Evolutionary conservation across 2,329 filamentous ascomycete species (phyloP).

Genomic region (Ustulina deusta): DNA sequence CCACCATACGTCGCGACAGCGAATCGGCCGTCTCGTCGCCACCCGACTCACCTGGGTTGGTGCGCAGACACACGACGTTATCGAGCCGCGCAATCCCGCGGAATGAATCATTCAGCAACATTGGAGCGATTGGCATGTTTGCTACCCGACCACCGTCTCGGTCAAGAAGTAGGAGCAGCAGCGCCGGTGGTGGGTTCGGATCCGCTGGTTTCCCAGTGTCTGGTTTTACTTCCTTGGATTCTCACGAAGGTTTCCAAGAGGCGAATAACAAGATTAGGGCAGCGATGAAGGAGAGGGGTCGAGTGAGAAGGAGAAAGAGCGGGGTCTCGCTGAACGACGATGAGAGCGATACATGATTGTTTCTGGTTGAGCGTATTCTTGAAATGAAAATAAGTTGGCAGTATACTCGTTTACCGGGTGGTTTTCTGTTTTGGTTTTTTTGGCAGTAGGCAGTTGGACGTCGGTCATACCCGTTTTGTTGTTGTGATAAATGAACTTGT

Average conservation of each 20-base stretch:
- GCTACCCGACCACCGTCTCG: slow-evolving; percentile 87
- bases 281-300: slow-evolving; percentile 84
- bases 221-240: slow-evolving; percentile 75
- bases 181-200: slow-evolving; percentile 69
- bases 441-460: background rate
- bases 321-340: slow-evolving; percentile 42
- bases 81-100: slow-evolving; percentile 73
- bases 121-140: slow-evolving; percentile 89
- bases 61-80: slow-evolving; percentile 64
- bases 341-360: slow-evolving; percentile 42
- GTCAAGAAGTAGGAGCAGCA: slow-evolving; percentile 73
- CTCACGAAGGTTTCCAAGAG: slow-evolving; percentile 80
- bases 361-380: slow-evolving; percentile 18
- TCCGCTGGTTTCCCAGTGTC: slow-evolving; percentile 73
- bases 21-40: slow-evolving; percentile 46
- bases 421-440: slow-evolving; percentile 8
- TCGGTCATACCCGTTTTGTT: slow-evolving; percentile 27
- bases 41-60: slow-evolving; percentile 49
- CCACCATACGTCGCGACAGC: slow-evolving; percentile 37
- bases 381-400: slow-evolving; percentile 1
- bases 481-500: slow-evolving; percentile 11
- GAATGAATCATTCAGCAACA: slow-evolving; percentile 94
- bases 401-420: background rate
- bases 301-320: slow-evolving; percentile 68
- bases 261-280: slow-evolving; percentile 85